Base-by-base conservation (phyloP, 2,329 filamentous ascomycete species). In the Camillea tinctor region DNA sequence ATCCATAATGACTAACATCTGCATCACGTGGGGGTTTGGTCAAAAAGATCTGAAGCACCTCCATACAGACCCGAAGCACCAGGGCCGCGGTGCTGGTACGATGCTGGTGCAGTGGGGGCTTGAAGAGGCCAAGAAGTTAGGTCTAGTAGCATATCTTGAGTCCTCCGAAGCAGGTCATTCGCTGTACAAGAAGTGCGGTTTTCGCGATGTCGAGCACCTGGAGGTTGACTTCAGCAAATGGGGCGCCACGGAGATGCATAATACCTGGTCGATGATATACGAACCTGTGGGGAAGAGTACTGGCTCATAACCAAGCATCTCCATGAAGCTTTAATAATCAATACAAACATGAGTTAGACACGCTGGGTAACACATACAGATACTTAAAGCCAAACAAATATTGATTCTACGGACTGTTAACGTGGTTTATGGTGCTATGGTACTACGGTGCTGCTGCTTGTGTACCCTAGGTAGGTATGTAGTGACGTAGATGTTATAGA, bases 41-140 rank as follows among this genome's bases (percentile, higher is more conserved):
- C 20, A 48, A 19, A 26, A 61, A 77, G 77, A 77, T 61, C 69
- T 79, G 11, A 68, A 73, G 8, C 61, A 71, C 30, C 69, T 80
- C 4, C 70, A 71, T n/a, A 77, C 77, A n/a, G 72, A 77, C 57
- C 78, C 78, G 0, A 70, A 76, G 13, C 75, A 78, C 54, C 74
- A 77, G 54, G 63, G 73, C 7, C 74, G 75, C n/a, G 77, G 76
- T 1, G 77, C 77, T 1, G 77, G 72, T 2, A 67, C 68, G 6
- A 70, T 77, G 67, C 67, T 80, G 36, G 64, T 78, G n/a, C 67
- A 70, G 58, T 75, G 72, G 71, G 74, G 74, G 0, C 65, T 76
- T 13, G 74, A 77, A 40, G 66, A 77, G 23, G 74, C 75, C 2
- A 72, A 73, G 57, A 67, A 64, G 21, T 68, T 72, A 21, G 70